phyloP scores from a whole-genome alignment of 805 yeast genomes.

The Blastobotrys terrestris region DNA sequence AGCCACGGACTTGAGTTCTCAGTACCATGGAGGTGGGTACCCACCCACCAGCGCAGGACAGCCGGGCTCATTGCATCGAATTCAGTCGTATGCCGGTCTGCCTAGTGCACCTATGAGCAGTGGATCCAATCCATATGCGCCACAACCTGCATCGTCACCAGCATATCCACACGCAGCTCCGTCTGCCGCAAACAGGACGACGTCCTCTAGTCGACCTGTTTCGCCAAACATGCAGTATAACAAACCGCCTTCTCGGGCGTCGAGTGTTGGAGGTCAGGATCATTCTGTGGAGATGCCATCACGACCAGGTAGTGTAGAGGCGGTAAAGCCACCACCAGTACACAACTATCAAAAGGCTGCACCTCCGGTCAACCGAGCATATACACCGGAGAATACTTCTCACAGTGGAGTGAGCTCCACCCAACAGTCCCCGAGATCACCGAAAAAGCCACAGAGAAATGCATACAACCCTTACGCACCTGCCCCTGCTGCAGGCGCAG shows the following conservation, averaged over 20 bases:
- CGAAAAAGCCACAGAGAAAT: not conserved
- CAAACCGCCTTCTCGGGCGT: conserved; percentile 4
- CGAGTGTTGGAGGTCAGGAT: conserved; percentile 6
- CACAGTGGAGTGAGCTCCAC: not conserved
- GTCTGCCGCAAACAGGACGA: not conserved
- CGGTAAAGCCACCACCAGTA: not conserved
- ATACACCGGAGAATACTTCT: conserved; percentile 2
- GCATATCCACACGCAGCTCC: not conserved
- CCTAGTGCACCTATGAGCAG: not conserved
- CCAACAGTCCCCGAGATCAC: not conserved
- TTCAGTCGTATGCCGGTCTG: not conserved
- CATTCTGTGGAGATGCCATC: not conserved
- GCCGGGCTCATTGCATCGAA: not conserved
- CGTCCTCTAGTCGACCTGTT: not conserved
- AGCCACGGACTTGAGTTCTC: not conserved
- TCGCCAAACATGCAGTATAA: not conserved
- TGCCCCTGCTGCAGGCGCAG: not conserved
- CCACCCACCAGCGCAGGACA: not conserved
- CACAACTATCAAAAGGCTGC: conserved; percentile 2
- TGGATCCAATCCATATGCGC: not conserved
- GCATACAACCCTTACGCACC: conserved; percentile 13
- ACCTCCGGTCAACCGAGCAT: not conserved
- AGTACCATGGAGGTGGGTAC: not conserved
- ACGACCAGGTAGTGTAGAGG: not conserved
- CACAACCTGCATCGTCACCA: not conserved